Percentiles rank a stretch among this genome's conserved stretches.
phyloP scores from a whole-genome alignment of 768 basidiomycete species.

The Pleurotus giganteus region DNA sequence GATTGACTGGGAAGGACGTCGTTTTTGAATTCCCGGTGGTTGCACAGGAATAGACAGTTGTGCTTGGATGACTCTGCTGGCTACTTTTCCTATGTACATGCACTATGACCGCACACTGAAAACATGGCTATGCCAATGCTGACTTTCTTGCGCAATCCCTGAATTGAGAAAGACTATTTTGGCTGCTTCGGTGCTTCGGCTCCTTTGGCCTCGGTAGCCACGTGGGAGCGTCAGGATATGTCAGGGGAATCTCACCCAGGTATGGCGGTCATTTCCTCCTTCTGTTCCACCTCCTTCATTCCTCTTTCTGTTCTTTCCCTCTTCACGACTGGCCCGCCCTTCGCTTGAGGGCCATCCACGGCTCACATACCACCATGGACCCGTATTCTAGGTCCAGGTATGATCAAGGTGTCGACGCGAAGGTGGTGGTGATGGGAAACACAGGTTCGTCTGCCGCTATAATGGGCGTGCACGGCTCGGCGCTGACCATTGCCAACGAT shows the following conservation, averaged over 20 bases:
- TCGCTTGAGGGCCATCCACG: constrained; percentile 36
- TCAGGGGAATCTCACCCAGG: constrained; percentile 20
- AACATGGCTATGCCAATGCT: constrained; percentile 16
- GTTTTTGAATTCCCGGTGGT: constrained; percentile 89
- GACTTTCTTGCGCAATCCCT: constrained; percentile 12
- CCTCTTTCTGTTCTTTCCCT: constrained; percentile 33
- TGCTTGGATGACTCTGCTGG: constrained; percentile 25
- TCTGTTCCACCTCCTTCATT: constrained; percentile 29
- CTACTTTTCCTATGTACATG: constrained; percentile 22
- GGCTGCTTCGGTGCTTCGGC: constrained; percentile 20
- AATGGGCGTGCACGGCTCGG: background rate
- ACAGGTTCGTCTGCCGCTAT: constrained; percentile 30
- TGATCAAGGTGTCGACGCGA: constrained; percentile 87
- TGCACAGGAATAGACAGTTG: constrained; percentile 58
- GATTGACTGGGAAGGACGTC: constrained; percentile 95
- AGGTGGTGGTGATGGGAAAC: constrained; percentile 95
- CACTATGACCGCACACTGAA: constrained; percentile 13
- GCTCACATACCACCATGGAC: constrained; percentile 58
- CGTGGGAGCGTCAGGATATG: constrained; percentile 19
- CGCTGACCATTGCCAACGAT: background rate
- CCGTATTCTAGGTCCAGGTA: constrained; percentile 67
- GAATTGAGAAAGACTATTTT: constrained; percentile 27
- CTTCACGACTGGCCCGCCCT: constrained; percentile 37
- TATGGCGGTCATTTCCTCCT: constrained; percentile 25
- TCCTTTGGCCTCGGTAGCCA: constrained; percentile 9